Evolutionary conservation across 768 basidiomycete species (phyloP), one percentile per base, ranked within the genome.

Genomic region (Boletus sp.): DNA sequence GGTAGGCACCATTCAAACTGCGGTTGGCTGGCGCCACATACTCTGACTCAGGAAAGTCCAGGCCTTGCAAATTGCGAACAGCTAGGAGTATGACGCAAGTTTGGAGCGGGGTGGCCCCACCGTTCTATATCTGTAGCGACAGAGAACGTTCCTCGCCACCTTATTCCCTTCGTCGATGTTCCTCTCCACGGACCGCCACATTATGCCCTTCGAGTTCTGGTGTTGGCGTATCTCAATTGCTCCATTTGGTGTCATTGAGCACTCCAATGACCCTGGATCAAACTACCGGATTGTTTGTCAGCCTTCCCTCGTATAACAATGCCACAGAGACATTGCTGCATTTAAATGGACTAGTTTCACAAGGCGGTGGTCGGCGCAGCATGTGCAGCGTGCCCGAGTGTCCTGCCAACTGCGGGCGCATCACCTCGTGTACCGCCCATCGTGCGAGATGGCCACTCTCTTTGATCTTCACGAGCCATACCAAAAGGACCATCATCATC

Each of bases 361-460:
- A 28, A 35, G 28, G 49, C 58, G 4, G 58, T 60, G 58, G 15
- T 29, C 7, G 4, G 44, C 42, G 37, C 42, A 58, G 44, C 33
- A 46, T 28, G 37, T 20, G 14, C 37, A 24, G 40, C 11, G 36
- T 39, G 17, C n/a, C 32, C 4, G 11, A 35, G 4, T 3, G 28
- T 36, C 4, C 10, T 24, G 24, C 32, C 20, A 24, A 30, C 37
- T 9, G 24, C 18, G 30, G 42, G n/a, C 29, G 47, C 57, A 29
- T 29, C n/a, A 32, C 36, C 17, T 33, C 7, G n/a, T 10, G 30
- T 36, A 14, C 28, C 5, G 10, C 28, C 17, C 39, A 18, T 41
- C 41, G 11, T 20, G 37, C 4, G 37, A 14, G 20, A n/a, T 18
- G n/a, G n/a, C n/a, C 33, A n/a, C n/a, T 39, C 10, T 57, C 44